Base-by-base conservation (phyloP, 2,329 filamentous ascomycete genomes). In the Myriangium duriaei region DNA sequence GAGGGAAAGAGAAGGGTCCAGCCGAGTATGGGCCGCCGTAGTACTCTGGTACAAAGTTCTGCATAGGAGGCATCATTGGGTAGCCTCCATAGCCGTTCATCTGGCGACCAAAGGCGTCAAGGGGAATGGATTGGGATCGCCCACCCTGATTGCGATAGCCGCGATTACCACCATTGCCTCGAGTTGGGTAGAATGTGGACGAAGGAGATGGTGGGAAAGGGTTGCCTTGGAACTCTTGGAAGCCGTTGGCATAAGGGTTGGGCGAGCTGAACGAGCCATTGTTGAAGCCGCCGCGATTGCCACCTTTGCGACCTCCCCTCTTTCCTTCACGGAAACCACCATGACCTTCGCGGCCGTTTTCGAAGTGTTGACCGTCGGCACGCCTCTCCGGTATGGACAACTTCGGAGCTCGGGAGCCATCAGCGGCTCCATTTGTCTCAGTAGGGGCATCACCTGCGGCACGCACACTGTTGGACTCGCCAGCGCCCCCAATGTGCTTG, bases 111-210 rank as follows among this genome's bases (percentile, higher is more conserved):
- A 72, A 79, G 45, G 67, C 60, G 18, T 69, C 67, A 28, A 67
- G 67, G 2, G 74, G 71, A 48, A 79, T 68, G 2, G 76, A 79
- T 45, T 78, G 74, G 16, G 76, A 75, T 39, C 76, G 67, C 42
- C 70, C 57, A 33, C 63, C 63, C 39, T 56, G 58, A 47, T 67
- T 64, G 35, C 73, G 64, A 46, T 66, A 69, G 42, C 63, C 63
- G 40, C 67, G 51, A 34, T 55, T 50, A 26, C 50, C 46, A 54
- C 28, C 59, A 24, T 44, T 45, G n/a, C 55, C 52, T 30, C 56
- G 51, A 4, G 46, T 39, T 15, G 46, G 30, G 30, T 48, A 48
- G 38, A 50, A 54, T 5, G 45, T 40, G 6, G 49, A 48, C 36
- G 54, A 32, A 11, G 37, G 51, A 14, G 54, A 55, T 17, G 46